A percentile compares a stretch with the other conserved stretches of the same genome.
Evolutionary conservation across 495 filamentous ascomycete genomes (phyloP).

Genomic region (Lophiostoma macrostomum): DNA sequence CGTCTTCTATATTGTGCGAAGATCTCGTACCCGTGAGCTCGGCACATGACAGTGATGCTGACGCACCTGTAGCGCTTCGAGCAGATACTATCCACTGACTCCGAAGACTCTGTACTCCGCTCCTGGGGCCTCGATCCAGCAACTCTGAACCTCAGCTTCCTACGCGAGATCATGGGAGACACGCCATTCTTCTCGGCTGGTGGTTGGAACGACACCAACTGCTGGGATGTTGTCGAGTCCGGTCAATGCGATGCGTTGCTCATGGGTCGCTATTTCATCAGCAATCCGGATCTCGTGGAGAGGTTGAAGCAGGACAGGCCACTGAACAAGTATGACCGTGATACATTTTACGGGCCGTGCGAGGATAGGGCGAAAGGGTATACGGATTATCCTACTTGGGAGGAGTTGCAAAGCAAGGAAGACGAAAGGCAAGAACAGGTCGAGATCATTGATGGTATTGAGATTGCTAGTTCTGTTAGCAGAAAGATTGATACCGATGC

Average conservation of each 20-base stretch:
- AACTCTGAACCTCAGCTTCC: conserved; percentile 41
- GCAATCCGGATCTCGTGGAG: conserved; percentile 24
- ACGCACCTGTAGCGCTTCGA: conserved; percentile 45
- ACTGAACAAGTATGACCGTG: conserved; percentile 20
- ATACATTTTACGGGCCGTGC: conserved; percentile 25
- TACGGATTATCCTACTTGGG: conserved; percentile 22
- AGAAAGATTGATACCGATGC: neutral
- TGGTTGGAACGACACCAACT: conserved; percentile 50
- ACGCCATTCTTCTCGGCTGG: conserved; percentile 51
- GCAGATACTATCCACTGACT: conserved; percentile 46
- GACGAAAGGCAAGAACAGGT: neutral
- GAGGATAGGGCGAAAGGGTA: conserved; percentile 13
- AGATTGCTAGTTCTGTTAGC: neutral
- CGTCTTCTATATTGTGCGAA: neutral
- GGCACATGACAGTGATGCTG: too few relatives aligned
- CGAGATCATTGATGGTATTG: neutral
- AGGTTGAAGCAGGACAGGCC: conserved; percentile 14
- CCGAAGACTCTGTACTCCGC: conserved; percentile 46
- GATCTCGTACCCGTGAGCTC: too few relatives aligned
- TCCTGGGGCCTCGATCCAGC: conserved; percentile 44
- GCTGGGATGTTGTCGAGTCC: conserved; percentile 46
- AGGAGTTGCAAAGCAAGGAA: too few relatives aligned
- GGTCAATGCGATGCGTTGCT: conserved; percentile 43
- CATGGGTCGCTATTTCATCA: conserved; percentile 25
- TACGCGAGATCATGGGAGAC: conserved; percentile 47